Conservation (phyloP, 1,284 basidiomycete genomes). For the Leccinum huronense region DNA sequence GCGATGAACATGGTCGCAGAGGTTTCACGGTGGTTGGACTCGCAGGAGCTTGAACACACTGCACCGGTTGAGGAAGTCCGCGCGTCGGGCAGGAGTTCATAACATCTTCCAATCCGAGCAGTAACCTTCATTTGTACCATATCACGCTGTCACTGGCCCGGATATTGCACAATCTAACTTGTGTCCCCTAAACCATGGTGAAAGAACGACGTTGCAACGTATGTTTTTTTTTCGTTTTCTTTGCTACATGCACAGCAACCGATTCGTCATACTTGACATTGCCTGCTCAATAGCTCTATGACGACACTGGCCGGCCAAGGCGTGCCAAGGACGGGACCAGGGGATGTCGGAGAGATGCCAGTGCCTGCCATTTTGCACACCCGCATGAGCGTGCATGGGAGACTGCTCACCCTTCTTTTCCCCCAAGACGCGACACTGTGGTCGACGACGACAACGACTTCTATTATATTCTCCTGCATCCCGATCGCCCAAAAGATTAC, state of each 20-base stretch:
- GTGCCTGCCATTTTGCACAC: constrained; percentile 29
- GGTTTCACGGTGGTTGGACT: constrained; percentile 33
- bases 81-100: not conserved
- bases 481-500: constrained; percentile 16
- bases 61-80: constrained; percentile 21
- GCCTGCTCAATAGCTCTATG: constrained; percentile 23
- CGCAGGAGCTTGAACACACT: constrained; percentile 29
- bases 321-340: constrained; percentile 20
- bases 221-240: constrained; percentile 17
- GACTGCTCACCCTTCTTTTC: constrained; percentile 25
- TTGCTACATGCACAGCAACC: not conserved
- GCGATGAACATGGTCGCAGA: constrained; percentile 35
- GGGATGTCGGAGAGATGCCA: constrained; percentile 26
- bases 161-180: not conserved
- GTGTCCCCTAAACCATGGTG: constrained; percentile 3
- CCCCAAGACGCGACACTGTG: constrained; percentile 26
- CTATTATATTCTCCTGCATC: constrained; percentile 18
- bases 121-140: constrained; percentile 21
- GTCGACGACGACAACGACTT: constrained; percentile 27
- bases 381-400: constrained; percentile 32
- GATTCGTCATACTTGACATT: constrained; percentile 13
- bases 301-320: constrained; percentile 31
- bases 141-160: constrained; percentile 3
- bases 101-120: constrained; percentile 21
- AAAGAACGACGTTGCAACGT: constrained; percentile 35